These are phyloP conservation scores for Capronia coronata DNA, from an alignment of 2,329 filamentous ascomycete genomes.

Conservation along the genomic window DNA sequence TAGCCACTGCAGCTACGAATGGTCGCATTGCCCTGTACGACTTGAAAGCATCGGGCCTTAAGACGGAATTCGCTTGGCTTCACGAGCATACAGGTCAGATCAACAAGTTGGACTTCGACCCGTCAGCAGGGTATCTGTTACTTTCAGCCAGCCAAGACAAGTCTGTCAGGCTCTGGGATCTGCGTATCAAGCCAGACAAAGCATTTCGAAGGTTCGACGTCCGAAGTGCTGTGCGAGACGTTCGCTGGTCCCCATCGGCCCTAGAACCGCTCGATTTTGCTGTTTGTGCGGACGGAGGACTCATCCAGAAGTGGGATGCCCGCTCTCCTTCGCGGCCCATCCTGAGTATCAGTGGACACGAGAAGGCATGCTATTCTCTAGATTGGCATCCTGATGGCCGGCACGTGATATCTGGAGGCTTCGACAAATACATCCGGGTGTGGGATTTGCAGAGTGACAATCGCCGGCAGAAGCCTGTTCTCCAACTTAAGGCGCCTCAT, in stretches of 20 bases:
- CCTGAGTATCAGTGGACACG: conserved; percentile 56
- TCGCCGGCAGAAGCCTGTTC: conserved; percentile 53
- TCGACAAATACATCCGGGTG: conserved; percentile 56
- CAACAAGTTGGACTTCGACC: conserved; percentile 60
- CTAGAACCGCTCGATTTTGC: conserved; percentile 53
- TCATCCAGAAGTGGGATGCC: conserved; percentile 59
- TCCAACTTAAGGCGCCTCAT: conserved; percentile 54
- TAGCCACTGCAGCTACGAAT: conserved; percentile 59
- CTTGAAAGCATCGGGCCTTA: conserved; percentile 41
- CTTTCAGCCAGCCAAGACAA: conserved; percentile 61
- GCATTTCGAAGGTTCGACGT: conserved; percentile 46
- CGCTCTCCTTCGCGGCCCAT: conserved; percentile 52
- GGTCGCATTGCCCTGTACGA: conserved; percentile 62
- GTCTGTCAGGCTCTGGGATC: conserved; percentile 59
- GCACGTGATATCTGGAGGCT: conserved; percentile 56
- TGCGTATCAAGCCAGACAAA: conserved; percentile 45
- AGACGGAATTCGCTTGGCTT: conserved; percentile 55
- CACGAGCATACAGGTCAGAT: conserved; percentile 61
- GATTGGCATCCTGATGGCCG: conserved; percentile 64
- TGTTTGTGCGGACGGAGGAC: conserved; percentile 58
- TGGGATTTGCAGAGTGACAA: conserved; percentile 58
- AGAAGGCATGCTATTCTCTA: conserved; percentile 54
- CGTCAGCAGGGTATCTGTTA: conserved; percentile 53
- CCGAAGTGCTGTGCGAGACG: conserved; percentile 55
- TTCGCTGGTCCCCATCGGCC: conserved; percentile 54